phyloP scores from a whole-genome alignment of 768 basidiomycete species.

The Pleurotus ostreatus region DNA sequence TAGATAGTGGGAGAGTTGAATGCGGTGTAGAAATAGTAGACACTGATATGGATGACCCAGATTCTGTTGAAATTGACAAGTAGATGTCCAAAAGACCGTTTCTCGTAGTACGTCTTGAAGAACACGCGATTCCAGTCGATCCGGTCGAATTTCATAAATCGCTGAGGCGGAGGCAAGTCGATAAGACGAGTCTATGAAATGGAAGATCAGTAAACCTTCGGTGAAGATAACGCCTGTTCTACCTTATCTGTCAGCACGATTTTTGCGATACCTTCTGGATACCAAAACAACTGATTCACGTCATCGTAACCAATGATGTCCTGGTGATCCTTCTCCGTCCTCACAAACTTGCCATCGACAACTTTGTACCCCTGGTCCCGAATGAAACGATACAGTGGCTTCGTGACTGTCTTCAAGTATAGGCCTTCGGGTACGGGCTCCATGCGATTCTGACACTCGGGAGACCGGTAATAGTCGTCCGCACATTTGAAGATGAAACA shows the following conservation, averaged over 20 bases:
- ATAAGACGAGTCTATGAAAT: conserved; percentile 73
- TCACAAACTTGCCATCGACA: conserved; percentile 90
- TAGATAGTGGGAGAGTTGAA: conserved; percentile 92
- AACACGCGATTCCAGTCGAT: conserved; percentile 96
- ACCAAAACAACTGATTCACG: conserved; percentile 99
- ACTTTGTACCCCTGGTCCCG: conserved; percentile 98
- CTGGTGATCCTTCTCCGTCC: conserved; percentile 90
- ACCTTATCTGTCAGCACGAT: conserved; percentile 91
- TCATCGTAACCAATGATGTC: conserved; percentile 98
- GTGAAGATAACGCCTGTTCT: background rate
- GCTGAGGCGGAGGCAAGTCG: conserved; percentile 84
- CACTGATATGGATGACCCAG: conserved; percentile 94
- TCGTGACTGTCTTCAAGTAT: conserved; percentile 87
- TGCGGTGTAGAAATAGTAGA: conserved; percentile 96
- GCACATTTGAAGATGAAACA: conserved; percentile 99
- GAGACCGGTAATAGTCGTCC: conserved; percentile 97
- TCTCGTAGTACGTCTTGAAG: conserved; percentile 99
- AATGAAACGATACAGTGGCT: conserved; percentile 94
- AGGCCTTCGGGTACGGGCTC: conserved; percentile 94
- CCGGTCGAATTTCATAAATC: conserved; percentile 96
- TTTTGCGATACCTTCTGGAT: conserved; percentile 94
- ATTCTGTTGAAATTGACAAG: conserved; percentile 99
- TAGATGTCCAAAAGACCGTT: conserved; percentile 93
- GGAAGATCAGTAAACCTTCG: conserved; percentile 4
- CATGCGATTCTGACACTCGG: conserved; percentile 92